Conservation (phyloP, 192 early-diverging fungal species). For the Fimicolochytrium jonesii region DNA sequence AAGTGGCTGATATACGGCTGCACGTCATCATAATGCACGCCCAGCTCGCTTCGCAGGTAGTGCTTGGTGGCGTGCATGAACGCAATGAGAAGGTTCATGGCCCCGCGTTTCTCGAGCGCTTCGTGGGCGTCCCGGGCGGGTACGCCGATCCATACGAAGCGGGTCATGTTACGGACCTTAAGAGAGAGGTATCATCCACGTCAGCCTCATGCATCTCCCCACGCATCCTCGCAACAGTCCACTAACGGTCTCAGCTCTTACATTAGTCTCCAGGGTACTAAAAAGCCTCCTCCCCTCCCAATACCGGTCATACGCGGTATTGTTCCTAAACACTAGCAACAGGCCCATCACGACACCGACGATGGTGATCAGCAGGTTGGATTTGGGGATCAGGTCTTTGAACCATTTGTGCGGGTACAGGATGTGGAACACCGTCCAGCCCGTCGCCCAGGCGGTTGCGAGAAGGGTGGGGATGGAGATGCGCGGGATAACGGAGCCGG, state of each 20-base stretch:
- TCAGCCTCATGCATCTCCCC: no score
- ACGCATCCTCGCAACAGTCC: no score
- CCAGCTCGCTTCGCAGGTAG: constrained; percentile 73
- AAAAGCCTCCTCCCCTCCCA: constrained; percentile 85
- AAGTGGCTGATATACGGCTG: constrained; percentile 59
- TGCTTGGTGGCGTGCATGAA: constrained; percentile 78
- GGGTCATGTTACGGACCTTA: constrained; percentile 71
- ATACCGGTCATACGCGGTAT: constrained; percentile 42
- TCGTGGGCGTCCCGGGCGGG: constrained; percentile 9
- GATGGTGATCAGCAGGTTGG: constrained; percentile 27
- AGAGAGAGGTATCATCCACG: no score
- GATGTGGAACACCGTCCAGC: constrained; percentile 17
- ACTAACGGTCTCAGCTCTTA: not conserved
- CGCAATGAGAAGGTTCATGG: constrained; percentile 77
- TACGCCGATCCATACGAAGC: constrained; percentile 70
- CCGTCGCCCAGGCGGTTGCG: constrained; percentile 1
- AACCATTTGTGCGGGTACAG: constrained; percentile 4
- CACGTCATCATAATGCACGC: constrained; percentile 64
- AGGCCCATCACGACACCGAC: constrained; percentile 31
- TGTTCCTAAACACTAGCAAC: constrained; percentile 38
- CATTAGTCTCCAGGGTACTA: constrained; percentile 58
- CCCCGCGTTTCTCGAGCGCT: constrained; percentile 55
- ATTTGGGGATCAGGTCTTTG: constrained; percentile 10
- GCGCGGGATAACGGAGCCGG: constrained; percentile 12
- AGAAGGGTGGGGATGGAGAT: constrained; percentile 3